Evolutionary conservation across 208 protist species (phyloP).

Genomic region (Trypanosoma congolense): DNA sequence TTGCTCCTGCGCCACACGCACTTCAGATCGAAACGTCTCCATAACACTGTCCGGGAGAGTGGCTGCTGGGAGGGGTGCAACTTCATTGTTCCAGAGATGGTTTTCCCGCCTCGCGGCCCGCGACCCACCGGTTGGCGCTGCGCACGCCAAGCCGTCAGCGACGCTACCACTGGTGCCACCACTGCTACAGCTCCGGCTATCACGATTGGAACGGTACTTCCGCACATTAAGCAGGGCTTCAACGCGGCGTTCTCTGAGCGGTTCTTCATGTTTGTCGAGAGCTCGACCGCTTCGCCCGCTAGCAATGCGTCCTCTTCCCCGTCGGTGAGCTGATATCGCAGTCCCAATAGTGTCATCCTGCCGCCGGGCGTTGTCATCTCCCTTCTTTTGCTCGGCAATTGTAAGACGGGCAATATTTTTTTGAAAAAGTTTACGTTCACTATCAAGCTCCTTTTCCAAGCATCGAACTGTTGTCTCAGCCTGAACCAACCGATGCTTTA

Average conservation of each 20-base stretch:
- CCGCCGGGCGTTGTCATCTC: not conserved
- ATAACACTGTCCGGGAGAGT: not conserved
- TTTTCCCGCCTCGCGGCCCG: too few relatives aligned
- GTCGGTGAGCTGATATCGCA: not conserved
- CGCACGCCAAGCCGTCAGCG: too few relatives aligned
- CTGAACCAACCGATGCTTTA: conserved; percentile 38
- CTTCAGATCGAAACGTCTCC: not conserved
- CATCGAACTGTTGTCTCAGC: conserved; percentile 36
- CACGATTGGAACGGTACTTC: too few relatives aligned
- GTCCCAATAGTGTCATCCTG: not conserved
- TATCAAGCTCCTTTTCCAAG: conserved; percentile 44
- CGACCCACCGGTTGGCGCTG: too few relatives aligned
- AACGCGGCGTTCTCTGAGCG: too few relatives aligned
- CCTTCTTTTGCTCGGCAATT: conserved; percentile 13
- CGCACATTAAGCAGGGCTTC: too few relatives aligned
- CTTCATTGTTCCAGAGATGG: not conserved
- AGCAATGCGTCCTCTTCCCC: not conserved
- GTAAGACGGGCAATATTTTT: conserved; percentile 6
- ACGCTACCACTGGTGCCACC: too few relatives aligned
- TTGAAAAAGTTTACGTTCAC: conserved; percentile 39
- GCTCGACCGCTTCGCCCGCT: not conserved
- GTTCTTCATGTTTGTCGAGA: too few relatives aligned
- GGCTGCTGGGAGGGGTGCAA: not conserved
- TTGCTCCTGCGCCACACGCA: conserved; percentile 6
- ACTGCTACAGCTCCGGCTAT: too few relatives aligned